phyloP scores from a whole-genome alignment of 208 protist genomes.

The Crithidia fasciculata region DNA sequence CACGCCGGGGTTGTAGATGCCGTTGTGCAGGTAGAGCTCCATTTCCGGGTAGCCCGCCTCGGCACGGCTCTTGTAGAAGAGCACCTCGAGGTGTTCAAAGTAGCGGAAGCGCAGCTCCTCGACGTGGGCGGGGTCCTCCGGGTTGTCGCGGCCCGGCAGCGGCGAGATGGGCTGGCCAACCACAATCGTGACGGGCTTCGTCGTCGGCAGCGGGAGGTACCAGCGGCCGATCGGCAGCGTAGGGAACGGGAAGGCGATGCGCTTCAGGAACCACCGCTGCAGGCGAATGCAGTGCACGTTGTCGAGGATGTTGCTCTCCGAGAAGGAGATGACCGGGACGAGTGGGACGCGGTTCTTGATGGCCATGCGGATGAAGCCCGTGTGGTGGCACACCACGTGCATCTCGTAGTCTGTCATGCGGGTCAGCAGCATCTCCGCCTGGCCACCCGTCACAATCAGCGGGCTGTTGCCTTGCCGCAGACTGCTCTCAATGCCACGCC shows the following conservation, averaged over 20 bases:
- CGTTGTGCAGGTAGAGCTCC: conserved; percentile 83
- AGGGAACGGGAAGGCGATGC: conserved; percentile 84
- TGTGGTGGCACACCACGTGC: conserved; percentile 77
- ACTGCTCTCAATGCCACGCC: conserved; percentile 54
- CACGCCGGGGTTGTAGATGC: conserved; percentile 70
- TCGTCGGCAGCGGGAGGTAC: conserved; percentile 68
- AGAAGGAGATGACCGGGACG: conserved; percentile 83
- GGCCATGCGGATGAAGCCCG: conserved; percentile 80
- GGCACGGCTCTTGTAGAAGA: conserved; percentile 79
- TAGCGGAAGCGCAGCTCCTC: conserved; percentile 55
- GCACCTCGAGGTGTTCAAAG: conserved; percentile 57
- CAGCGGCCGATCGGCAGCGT: conserved; percentile 75
- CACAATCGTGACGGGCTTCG: conserved; percentile 73
- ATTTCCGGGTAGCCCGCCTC: conserved; percentile 77
- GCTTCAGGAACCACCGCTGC: conserved; percentile 60
- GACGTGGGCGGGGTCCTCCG: conserved; percentile 69
- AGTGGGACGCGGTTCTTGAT: conserved; percentile 68
- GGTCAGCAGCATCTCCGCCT: conserved; percentile 87
- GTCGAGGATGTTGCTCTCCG: conserved; percentile 79
- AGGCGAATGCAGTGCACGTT: conserved; percentile 64
- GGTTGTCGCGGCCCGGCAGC: conserved; percentile 53
- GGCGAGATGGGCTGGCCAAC: conserved; percentile 68
- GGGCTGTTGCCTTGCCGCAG: conserved; percentile 70
- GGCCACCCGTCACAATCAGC: conserved; percentile 85
- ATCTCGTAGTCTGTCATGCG: conserved; percentile 47